Evolutionary conservation across 2,329 filamentous ascomycete species (phyloP).

Genomic region (Scedosporium minutisporum): DNA sequence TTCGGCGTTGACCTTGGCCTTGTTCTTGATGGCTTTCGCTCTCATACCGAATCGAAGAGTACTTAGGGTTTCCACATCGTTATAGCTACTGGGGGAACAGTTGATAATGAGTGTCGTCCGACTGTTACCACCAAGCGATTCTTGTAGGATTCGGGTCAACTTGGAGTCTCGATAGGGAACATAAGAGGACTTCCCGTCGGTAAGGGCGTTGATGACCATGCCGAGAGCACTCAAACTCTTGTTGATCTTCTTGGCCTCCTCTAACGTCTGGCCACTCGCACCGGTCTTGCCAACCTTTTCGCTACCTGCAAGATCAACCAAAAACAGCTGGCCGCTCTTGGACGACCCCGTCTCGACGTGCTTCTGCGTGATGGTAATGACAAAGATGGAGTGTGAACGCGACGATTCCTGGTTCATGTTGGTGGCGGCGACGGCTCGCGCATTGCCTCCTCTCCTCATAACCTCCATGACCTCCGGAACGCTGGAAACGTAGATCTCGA

Average conservation of each 20-base stretch:
- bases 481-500: slow-evolving; percentile 92
- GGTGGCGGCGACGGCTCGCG: slow-evolving; percentile 85
- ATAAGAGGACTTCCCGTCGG: slow-evolving; percentile 93
- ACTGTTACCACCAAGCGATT: slow-evolving; percentile 94
- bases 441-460: slow-evolving; percentile 82
- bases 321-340: slow-evolving; percentile 91
- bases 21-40: slow-evolving; percentile 99
- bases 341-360: slow-evolving; percentile 93
- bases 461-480: slow-evolving; percentile 96
- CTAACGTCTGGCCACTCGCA: slow-evolving; percentile 90
- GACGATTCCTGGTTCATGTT: slow-evolving; percentile 99
- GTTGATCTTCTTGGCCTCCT: slow-evolving; percentile 99
- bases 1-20: slow-evolving; percentile 98
- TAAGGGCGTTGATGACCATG: slow-evolving; percentile 97
- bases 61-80: slow-evolving; percentile 86
- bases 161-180: slow-evolving; percentile 97
- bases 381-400: slow-evolving; percentile 95
- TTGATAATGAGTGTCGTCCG: slow-evolving; percentile 98
- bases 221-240: slow-evolving; percentile 96
- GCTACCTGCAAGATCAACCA: slow-evolving; percentile 95
- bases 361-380: slow-evolving; percentile 94
- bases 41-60: slow-evolving; percentile 91
- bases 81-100: slow-evolving; percentile 97
- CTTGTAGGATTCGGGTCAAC: slow-evolving; percentile 92
- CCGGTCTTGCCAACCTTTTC: slow-evolving; percentile 99